These are phyloP conservation scores for Jacaranda copaia DNA, from an alignment of 257 asterid genomes.

Conservation along the genomic window DNA sequence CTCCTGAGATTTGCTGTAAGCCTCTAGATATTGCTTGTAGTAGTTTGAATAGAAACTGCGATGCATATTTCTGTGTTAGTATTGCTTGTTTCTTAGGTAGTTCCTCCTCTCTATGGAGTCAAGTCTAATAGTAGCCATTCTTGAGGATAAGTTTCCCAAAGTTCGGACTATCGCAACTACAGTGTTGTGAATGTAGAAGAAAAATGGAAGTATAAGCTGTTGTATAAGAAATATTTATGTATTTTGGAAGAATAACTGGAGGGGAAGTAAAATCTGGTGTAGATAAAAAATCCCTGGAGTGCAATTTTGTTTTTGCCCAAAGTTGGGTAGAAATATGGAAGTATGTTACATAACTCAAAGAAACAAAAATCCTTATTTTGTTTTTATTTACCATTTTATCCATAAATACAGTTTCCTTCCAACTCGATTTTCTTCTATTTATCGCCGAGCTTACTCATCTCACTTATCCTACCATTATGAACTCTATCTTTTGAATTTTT, in stretches of 20 bases:
- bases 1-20: constrained; percentile 95
- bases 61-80: neutral
- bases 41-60: neutral
- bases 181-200: neutral
- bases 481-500: too few species aligned
- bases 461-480: too few species aligned
- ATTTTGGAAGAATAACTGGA: neutral
- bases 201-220: neutral
- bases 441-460: too few species aligned
- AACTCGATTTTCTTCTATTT: too few species aligned
- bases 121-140: neutral
- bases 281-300: too few species aligned
- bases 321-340: too few species aligned
- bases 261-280: too few species aligned
- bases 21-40: constrained; percentile 1
- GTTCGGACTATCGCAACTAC: neutral
- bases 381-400: too few species aligned
- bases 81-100: neutral
- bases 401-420: too few species aligned
- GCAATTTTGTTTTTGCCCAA: too few species aligned
- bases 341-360: too few species aligned
- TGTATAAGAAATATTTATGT: neutral
- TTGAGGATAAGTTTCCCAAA: neutral
- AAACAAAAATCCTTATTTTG: too few species aligned
- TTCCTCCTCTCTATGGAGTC: neutral